Percentiles rank a stretch among this genome's conserved stretches.
phyloP scores from a whole-genome alignment of 305 asterid genomes.

The Rubia peregrina region DNA sequence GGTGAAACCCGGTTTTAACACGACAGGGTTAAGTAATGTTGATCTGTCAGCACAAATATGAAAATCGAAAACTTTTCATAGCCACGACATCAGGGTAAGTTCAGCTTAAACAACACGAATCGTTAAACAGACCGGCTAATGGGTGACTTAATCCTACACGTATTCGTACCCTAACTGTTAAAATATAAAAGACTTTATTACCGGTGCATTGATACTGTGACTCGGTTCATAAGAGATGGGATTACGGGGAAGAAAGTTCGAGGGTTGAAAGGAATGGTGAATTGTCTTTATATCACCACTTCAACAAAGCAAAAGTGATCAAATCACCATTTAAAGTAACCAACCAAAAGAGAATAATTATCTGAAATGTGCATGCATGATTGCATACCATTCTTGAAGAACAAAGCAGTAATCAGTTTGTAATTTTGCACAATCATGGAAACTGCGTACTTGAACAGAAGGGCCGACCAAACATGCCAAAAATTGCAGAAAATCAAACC shows the following conservation, averaged over 20 bases:
- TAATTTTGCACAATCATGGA: conserved; percentile 11
- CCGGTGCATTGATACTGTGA: too few species aligned
- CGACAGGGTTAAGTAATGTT: background rate
- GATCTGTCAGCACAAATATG: background rate
- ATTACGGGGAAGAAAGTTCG: too few species aligned
- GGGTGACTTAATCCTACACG: too few species aligned
- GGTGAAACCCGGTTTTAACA: too few species aligned
- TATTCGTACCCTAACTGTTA: too few species aligned
- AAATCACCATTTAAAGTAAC: background rate
- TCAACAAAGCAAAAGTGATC: background rate
- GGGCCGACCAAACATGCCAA: conserved; percentile 7
- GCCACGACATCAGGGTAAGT: too few species aligned
- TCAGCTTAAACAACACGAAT: too few species aligned
- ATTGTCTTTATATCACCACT: background rate
- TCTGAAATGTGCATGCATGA: background rate
- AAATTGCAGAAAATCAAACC: conserved; percentile 4
- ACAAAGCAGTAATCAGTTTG: background rate
- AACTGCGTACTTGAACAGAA: background rate
- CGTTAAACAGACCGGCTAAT: too few species aligned
- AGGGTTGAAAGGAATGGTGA: background rate
- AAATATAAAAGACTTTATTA: too few species aligned
- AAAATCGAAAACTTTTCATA: too few species aligned
- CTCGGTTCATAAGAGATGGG: too few species aligned
- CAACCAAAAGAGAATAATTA: background rate
- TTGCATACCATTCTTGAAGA: background rate